These are phyloP conservation scores for Anethum foeniculum DNA, from an alignment of 140 eudicot genomes.

Conservation along the genomic window DNA sequence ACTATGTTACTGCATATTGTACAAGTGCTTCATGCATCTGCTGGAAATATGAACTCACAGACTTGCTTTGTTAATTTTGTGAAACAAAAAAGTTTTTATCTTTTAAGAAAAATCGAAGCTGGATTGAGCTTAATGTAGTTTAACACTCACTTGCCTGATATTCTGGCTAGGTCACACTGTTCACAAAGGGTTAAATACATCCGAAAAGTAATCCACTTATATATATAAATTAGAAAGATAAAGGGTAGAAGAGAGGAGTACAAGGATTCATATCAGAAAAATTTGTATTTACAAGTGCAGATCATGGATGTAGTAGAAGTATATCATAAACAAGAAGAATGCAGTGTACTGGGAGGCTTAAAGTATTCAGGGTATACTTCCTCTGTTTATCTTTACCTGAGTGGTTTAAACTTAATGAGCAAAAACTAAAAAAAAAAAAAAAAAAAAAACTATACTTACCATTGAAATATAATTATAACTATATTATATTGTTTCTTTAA, in stretches of 20 bases:
- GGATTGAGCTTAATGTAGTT: neutral
- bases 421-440: neutral
- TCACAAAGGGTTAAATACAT: neutral
- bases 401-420: neutral
- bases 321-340: neutral
- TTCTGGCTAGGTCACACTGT: neutral
- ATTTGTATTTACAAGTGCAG: neutral
- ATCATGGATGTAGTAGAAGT: neutral
- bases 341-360: constrained; percentile 4
- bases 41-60: neutral
- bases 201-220: neutral
- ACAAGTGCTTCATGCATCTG: neutral
- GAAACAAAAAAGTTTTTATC: neutral
- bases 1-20: neutral
- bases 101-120: neutral
- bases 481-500: too few species aligned
- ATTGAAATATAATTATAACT: too few species aligned
- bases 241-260: neutral
- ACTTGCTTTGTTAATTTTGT: neutral
- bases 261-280: neutral
- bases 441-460: neutral
- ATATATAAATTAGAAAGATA: too few species aligned
- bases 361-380: too few species aligned
- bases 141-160: neutral
- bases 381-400: too few species aligned